Conservation (phyloP, 768 basidiomycete species). For the Mycena indigotica region DNA sequence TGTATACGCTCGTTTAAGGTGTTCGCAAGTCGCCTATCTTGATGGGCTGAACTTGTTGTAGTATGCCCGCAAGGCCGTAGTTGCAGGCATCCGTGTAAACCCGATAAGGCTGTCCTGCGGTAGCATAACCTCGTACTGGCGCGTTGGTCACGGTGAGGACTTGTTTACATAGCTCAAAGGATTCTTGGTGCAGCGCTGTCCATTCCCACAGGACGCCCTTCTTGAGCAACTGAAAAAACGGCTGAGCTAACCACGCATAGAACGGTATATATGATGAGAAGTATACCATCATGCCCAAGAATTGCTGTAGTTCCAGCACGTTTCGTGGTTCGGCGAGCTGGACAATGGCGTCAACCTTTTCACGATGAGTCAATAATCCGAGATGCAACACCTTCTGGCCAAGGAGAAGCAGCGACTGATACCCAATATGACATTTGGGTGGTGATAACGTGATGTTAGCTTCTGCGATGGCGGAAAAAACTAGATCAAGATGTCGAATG, state of each 20-base stretch:
- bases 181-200: constrained; percentile 25
- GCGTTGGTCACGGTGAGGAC: constrained; percentile 34
- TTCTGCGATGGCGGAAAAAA: constrained; percentile 29
- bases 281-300: constrained; percentile 42
- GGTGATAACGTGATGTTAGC: constrained; percentile 37
- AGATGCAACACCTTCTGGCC: constrained; percentile 43
- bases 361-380: constrained; percentile 39
- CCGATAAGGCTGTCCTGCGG: constrained; percentile 32
- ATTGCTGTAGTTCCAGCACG: constrained; percentile 31
- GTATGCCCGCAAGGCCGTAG: constrained; percentile 28
- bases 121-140: constrained; percentile 35
- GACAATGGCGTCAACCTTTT: constrained; percentile 39
- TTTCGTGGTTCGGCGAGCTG: constrained; percentile 30
- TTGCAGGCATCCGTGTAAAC: constrained; percentile 40
- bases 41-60: constrained; percentile 38
- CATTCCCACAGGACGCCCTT: constrained; percentile 34
- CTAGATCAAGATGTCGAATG: constrained; percentile 30
- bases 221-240: constrained; percentile 35
- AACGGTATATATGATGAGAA: constrained; percentile 39
- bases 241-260: constrained; percentile 36
- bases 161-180: constrained; percentile 33
- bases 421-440: constrained; percentile 37
- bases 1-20: constrained; percentile 29
- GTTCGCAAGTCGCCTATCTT: constrained; percentile 29
- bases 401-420: constrained; percentile 35